Base-by-base conservation (phyloP, 2,329 filamentous ascomycete genomes). In the Coniochaeta sp. region DNA sequence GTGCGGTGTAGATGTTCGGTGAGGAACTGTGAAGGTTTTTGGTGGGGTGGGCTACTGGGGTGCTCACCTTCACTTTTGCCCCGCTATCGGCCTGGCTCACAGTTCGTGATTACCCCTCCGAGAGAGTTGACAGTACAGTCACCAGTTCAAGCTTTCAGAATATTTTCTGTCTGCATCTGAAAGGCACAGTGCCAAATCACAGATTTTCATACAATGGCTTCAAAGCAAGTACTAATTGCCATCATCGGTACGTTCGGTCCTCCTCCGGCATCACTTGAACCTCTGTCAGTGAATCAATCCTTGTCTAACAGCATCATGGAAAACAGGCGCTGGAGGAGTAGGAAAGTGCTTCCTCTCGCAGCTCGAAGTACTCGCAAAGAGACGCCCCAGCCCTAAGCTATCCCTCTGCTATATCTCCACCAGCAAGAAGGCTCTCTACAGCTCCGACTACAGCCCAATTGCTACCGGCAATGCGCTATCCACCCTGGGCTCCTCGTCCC, bases 311-410 rank as follows among this genome's bases (percentile, higher is more conserved):
- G 38, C 16, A n/a, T n/a, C 26, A 4, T 55, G 17, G 12, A n/a
- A 34, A 67, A 65, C 70, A 96, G 93, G 95, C 70, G 90, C 89
- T 68, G 95, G 95, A 67, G 93, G 93, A 65, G 95, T 98, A 63
- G 95, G 95, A 70, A 93, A 93, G 76, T 86, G 86, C 77, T 97
- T 98, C 81, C 85, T 98, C 64, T 80, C 81, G 66, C 95, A 98
- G 76, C 86, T 98, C 61, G 80, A 88, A 65, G 72, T 78, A 62
- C 83, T 95, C 62, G 81, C 85, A 57, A 78, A 82, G 64, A 85
- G 89, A 63, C 86, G 86, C 43, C 84, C 88, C 47, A 82, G 85
- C 7, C 86, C 85, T 59, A 86, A 87, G 73, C 82, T 96, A 62
- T 87, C 83, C 61, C 86, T 98, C 59, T 85, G 93, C 78, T 90